Evolutionary conservation across 495 filamentous ascomycete genomes (phyloP).

Genomic region (Pseudevernia furfuracea): DNA sequence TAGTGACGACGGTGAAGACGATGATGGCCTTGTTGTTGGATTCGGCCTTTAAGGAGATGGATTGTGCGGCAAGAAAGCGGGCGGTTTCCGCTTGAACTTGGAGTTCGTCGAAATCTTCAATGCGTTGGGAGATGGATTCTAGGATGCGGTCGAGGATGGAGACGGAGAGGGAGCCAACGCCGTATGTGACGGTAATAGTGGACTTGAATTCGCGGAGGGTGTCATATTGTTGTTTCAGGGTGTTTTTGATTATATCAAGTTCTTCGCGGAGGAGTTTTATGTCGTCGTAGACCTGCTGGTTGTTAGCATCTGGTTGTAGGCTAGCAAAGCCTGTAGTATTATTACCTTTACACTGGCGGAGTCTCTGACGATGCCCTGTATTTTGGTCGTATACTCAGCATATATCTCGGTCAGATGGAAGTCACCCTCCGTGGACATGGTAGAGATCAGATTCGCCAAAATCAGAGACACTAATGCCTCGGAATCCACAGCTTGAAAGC

Average conservation of each 20-base stretch:
- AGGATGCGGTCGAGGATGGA: slow-evolving; percentile 19
- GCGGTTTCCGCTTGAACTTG: slow-evolving; percentile 21
- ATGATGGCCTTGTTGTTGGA: slow-evolving; percentile 29
- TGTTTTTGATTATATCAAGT: slow-evolving; percentile 31
- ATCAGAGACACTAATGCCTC: slow-evolving; percentile 31
- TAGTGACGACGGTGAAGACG: slow-evolving; percentile 38
- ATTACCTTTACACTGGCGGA: slow-evolving; percentile 6
- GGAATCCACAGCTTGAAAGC: slow-evolving; percentile 33
- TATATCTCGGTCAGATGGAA: slow-evolving; percentile 32
- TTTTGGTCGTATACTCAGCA: slow-evolving; percentile 30
- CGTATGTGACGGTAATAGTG: slow-evolving; percentile 20
- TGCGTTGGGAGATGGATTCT: slow-evolving; percentile 5
- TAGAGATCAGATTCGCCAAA: slow-evolving; percentile 30
- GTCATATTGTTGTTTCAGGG: slow-evolving; percentile 20
- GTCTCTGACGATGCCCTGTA: slow-evolving; percentile 17
- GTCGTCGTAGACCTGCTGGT: slow-evolving; percentile 30
- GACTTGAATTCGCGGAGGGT: slow-evolving; percentile 15
- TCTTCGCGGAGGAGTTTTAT: slow-evolving; percentile 35
- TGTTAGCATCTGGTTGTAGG: slow-evolving; percentile 28
- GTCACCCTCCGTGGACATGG: slow-evolving; percentile 18
- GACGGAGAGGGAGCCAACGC: slow-evolving; percentile 11
- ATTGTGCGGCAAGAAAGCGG: slow-evolving; percentile 17
- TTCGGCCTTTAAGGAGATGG: slow-evolving; percentile 18
- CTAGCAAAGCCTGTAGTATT: slow-evolving; percentile 29
- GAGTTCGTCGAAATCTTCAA: slow-evolving; percentile 22